Conservation (phyloP, 495 filamentous ascomycete species). For the Cercophora scortea region DNA sequence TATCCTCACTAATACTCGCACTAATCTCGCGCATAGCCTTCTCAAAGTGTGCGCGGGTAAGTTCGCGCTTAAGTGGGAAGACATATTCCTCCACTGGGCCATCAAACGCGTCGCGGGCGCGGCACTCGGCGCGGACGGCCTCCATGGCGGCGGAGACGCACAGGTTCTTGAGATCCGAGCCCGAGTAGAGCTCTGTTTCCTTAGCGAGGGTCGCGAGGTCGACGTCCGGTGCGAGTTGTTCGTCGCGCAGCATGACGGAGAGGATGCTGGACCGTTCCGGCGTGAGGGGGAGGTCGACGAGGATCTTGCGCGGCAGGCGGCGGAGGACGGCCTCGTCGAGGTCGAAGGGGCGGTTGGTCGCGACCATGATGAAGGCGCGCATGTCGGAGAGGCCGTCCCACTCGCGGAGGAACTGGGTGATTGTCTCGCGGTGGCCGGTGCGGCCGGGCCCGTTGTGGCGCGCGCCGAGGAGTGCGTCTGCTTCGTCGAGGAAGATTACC, state of each 20-base stretch:
- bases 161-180: slow-evolving; percentile 92
- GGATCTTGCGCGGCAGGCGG: slow-evolving; percentile 69
- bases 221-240: slow-evolving; percentile 60
- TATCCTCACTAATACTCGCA: slow-evolving; percentile 91
- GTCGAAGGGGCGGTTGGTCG: slow-evolving; percentile 93
- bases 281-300: slow-evolving; percentile 79
- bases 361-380: slow-evolving; percentile 96
- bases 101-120: slow-evolving; percentile 44
- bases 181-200: slow-evolving; percentile 86
- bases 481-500: slow-evolving; percentile 96
- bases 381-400: slow-evolving; percentile 91
- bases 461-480: slow-evolving; percentile 80
- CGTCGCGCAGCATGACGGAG: slow-evolving; percentile 74
- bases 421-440: slow-evolving; percentile 73
- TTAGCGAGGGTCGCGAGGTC: slow-evolving; percentile 61
- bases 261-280: slow-evolving; percentile 74
- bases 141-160: slow-evolving; percentile 84
- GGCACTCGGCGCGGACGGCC: slow-evolving; percentile 68
- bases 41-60: slow-evolving; percentile 66
- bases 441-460: slow-evolving; percentile 51
- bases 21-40: slow-evolving; percentile 83
- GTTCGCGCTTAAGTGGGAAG: slow-evolving; percentile 59
- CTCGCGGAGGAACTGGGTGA: slow-evolving; percentile 96
- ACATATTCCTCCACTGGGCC: slow-evolving; percentile 34
- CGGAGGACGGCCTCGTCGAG: slow-evolving; percentile 91